Percentiles rank a stretch among this genome's conserved stretches.
Conservation (phyloP, 495 filamentous ascomycete genomes). For the Daldinia vernicosa region DNA sequence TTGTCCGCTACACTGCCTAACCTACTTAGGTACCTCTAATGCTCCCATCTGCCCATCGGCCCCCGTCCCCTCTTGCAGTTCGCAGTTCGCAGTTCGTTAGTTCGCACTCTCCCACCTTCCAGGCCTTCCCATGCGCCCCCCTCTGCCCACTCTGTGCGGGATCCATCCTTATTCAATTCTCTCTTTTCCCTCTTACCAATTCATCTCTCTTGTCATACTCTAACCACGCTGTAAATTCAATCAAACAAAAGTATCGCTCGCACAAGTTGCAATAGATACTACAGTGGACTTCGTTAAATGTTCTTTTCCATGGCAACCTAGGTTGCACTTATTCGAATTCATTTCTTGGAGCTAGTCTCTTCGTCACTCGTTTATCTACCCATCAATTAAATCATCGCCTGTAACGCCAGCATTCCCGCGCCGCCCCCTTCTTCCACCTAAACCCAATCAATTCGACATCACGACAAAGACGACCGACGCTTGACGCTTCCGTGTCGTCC, state of each 20-base stretch:
- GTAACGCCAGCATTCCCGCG: slow-evolving; percentile 17
- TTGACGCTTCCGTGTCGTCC: slow-evolving; percentile 12
- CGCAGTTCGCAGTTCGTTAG: background rate
- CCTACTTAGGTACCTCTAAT: too few relatives aligned
- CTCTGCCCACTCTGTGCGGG: slow-evolving; percentile 28
- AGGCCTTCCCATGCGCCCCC: slow-evolving; percentile 12
- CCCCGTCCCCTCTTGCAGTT: background rate
- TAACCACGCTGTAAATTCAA: slow-evolving; percentile 8
- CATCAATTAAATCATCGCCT: slow-evolving; percentile 24
- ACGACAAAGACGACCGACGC: slow-evolving; percentile 23
- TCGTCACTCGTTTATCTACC: slow-evolving; percentile 58
- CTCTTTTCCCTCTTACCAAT: background rate
- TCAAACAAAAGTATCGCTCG: slow-evolving; percentile 19
- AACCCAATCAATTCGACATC: slow-evolving; percentile 17
- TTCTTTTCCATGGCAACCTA: slow-evolving; percentile 46
- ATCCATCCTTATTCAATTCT: slow-evolving; percentile 26
- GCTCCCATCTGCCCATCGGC: slow-evolving; percentile 5
- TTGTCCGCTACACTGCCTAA: slow-evolving; percentile 27
- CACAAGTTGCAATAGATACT: slow-evolving; percentile 34
- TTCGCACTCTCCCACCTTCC: slow-evolving; percentile 3
- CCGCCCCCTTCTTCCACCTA: slow-evolving; percentile 27
- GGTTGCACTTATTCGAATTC: slow-evolving; percentile 37
- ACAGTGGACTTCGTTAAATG: slow-evolving; percentile 36
- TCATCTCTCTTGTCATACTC: slow-evolving; percentile 22
- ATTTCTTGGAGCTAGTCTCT: slow-evolving; percentile 61